Base-by-base conservation (phyloP, 352 stramenopile genomes). In the Pythium coloratum region DNA sequence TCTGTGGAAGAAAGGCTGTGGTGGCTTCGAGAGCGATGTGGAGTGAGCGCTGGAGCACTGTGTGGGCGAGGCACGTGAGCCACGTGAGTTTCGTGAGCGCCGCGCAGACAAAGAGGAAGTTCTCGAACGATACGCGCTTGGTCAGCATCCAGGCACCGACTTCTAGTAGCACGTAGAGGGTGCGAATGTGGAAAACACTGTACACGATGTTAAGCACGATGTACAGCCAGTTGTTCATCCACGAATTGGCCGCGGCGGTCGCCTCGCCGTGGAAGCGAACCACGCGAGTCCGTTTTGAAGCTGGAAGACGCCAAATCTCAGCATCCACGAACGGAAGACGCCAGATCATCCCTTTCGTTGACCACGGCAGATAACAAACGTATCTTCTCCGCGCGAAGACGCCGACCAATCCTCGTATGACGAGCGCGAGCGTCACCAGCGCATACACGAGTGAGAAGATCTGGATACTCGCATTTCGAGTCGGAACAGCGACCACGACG, bases 191-290 rank as follows among this genome's bases (percentile, higher is more conserved):
- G 3, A 75, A 57, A 6, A 84, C 49, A 2, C 76, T 70, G 16
- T 90, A 76, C 44, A 82, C 50, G 10, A 86, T 77, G 60, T 77
- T 85, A 1, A 88, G 46, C 5, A 70, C 33, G 6, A 86, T 85
- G 62, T 88, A 88, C 1, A 87, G 65, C 81, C 79, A 88, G 51
- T 89, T 77, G 57, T 84, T 88, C 57, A 86, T 84, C 81, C 81
- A 86, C 2, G 81, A 59, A 33, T 87, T 76, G 3, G 81, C 87
- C 0, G 73, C 78, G 65, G 84, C 81, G 20, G 87, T 61, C 1
- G 77, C 42, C 51, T 64, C 64, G 24, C 81, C 81, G 30, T 84
- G 84, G 54, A 87, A 84, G 44, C n/a, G 44, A 28, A 51, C 18
- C 44, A 28, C 18, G 10, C 20, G 2, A 6, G 18, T 2, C 6